These are phyloP conservation scores for Mycena chlorophos DNA, from an alignment of 768 basidiomycete genomes.

Conservation along the genomic window DNA sequence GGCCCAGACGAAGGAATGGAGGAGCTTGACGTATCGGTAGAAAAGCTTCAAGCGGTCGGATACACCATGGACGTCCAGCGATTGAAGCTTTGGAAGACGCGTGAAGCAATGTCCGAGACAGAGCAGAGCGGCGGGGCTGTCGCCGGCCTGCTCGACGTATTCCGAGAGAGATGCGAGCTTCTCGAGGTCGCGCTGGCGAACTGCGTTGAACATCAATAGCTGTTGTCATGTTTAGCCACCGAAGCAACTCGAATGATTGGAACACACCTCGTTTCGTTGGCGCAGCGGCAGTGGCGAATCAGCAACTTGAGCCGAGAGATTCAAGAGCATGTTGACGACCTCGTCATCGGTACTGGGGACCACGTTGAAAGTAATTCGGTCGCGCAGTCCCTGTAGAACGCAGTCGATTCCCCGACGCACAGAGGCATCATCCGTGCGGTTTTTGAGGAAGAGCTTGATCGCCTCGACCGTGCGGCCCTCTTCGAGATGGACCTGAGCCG, in stretches of 20 bases:
- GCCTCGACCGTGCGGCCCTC: slow-evolving; percentile 51
- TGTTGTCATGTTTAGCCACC: slow-evolving; percentile 13
- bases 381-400: slow-evolving; percentile 49
- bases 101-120: slow-evolving; percentile 45
- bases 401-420: slow-evolving; percentile 37
- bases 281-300: slow-evolving; percentile 10
- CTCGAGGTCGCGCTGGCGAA: slow-evolving; percentile 23
- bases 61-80: slow-evolving; percentile 27
- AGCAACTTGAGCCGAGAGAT: slow-evolving; percentile 23
- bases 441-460: slow-evolving; percentile 44
- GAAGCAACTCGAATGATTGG: background rate
- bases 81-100: slow-evolving; percentile 26
- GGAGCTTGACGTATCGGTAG: slow-evolving; percentile 31
- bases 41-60: slow-evolving; percentile 35
- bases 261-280: slow-evolving; percentile 18
- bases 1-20: slow-evolving; percentile 4
- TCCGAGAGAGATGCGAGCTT: slow-evolving; percentile 34
- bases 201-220: slow-evolving; percentile 39
- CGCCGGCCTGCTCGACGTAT: slow-evolving; percentile 31
- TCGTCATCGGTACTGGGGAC: slow-evolving; percentile 18
- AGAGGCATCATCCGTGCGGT: slow-evolving; percentile 29
- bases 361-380: slow-evolving; percentile 41
- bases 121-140: slow-evolving; percentile 38
- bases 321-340: slow-evolving; percentile 26
- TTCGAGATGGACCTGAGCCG: slow-evolving; percentile 50